Conservation (phyloP, 495 filamentous ascomycete species). For the Aspergillus egyptiacus region DNA sequence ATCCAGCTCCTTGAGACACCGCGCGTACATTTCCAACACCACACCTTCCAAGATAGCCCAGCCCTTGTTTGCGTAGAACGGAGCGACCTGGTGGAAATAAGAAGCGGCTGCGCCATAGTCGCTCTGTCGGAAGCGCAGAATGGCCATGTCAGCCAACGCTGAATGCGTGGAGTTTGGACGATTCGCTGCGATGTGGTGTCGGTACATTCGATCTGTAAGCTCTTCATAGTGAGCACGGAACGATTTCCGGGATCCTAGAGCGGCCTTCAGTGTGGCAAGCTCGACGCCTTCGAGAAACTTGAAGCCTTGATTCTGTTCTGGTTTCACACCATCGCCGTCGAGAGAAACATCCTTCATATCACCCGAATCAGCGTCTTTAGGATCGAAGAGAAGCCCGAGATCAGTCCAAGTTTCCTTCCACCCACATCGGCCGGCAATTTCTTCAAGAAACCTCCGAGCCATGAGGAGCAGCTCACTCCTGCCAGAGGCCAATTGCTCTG, state of each 20-base stretch:
- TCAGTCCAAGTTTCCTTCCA: slow-evolving; percentile 76
- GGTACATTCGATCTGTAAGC: slow-evolving; percentile 62
- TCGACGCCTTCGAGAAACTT: slow-evolving; percentile 33
- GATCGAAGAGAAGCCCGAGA: slow-evolving; percentile 48
- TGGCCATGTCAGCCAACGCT: slow-evolving; percentile 78
- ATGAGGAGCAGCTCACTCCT: slow-evolving; percentile 77
- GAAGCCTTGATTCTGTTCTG: slow-evolving; percentile 30
- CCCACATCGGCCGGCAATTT: slow-evolving; percentile 61
- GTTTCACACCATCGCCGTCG: slow-evolving; percentile 22
- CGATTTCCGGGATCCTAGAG: slow-evolving; percentile 27
- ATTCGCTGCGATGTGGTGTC: slow-evolving; percentile 69
- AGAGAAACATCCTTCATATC: slow-evolving; percentile 38
- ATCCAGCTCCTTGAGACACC: slow-evolving; percentile 71
- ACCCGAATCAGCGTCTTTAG: slow-evolving; percentile 50
- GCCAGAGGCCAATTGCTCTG: slow-evolving; percentile 75
- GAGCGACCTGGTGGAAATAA: slow-evolving; percentile 75
- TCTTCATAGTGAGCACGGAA: slow-evolving; percentile 63
- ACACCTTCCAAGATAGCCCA: slow-evolving; percentile 77
- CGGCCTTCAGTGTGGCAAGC: slow-evolving; percentile 25
- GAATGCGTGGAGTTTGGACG: slow-evolving; percentile 68
- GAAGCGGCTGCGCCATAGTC: slow-evolving; percentile 70
- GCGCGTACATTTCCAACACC: slow-evolving; percentile 80
- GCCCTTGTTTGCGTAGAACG: slow-evolving; percentile 71
- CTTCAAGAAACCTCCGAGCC: slow-evolving; percentile 70
- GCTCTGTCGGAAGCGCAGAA: slow-evolving; percentile 63